phyloP scores from a whole-genome alignment of 108 stramenopile genomes.

The Cyclostephanos invisitatus region DNA sequence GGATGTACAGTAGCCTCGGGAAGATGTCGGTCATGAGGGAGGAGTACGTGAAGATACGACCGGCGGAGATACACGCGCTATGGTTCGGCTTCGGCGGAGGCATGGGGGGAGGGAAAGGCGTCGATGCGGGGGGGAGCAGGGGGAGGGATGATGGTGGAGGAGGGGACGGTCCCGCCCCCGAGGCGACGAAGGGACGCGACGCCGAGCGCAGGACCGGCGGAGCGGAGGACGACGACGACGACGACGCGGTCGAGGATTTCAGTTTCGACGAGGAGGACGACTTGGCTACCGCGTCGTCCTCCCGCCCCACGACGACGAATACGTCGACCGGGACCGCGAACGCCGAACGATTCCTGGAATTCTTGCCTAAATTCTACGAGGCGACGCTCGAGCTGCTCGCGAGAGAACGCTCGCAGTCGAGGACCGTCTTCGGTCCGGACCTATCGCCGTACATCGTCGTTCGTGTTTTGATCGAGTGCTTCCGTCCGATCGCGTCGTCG shows the following conservation, averaged over 20 bases:
- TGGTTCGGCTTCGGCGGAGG: conserved; percentile 67
- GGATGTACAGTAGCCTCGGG: conserved; percentile 66
- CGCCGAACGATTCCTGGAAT: conserved; percentile 55
- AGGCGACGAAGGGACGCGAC: too few species aligned
- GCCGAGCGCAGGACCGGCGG: not conserved
- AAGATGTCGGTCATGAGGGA: conserved; percentile 76
- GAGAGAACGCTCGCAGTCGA: conserved; percentile 71
- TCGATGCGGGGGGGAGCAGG: too few species aligned
- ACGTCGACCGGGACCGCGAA: conserved; percentile 4
- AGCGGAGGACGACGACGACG: conserved; percentile 30
- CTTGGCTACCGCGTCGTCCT: not conserved
- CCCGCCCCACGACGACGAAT: not conserved
- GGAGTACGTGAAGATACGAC: conserved; percentile 79
- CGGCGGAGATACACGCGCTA: conserved; percentile 59
- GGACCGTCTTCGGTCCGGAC: conserved; percentile 72
- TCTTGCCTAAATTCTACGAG: conserved; percentile 80
- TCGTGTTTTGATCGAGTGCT: conserved; percentile 67
- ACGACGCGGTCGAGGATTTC: conserved; percentile 39
- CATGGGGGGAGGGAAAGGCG: too few species aligned
- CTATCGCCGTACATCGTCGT: conserved; percentile 64
- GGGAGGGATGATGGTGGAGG: not conserved
- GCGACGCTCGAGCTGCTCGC: conserved; percentile 58
- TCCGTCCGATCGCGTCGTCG: conserved; percentile 70
- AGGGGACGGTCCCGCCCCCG: conserved; percentile 1
- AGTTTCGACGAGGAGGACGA: conserved; percentile 33